These are phyloP conservation scores for Neofusicoccum parvum DNA, from an alignment of 2,329 filamentous ascomycete genomes.

Conservation along the genomic window DNA sequence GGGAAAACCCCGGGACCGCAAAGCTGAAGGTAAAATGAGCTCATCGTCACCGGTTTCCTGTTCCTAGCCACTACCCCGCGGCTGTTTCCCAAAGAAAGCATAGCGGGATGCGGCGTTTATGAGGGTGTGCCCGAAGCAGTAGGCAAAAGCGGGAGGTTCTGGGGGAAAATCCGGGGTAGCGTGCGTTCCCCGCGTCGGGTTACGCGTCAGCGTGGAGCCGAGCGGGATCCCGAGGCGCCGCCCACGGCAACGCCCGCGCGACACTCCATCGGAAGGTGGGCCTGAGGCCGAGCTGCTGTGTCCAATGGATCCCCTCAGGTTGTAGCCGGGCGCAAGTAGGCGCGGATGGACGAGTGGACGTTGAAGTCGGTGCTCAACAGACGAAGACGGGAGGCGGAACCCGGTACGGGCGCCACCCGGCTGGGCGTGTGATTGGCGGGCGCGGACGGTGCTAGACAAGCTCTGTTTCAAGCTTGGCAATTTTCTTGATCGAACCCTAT, in stretches of 20 bases:
- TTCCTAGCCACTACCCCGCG: neutral
- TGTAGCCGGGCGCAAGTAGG: no score
- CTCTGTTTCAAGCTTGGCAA: no score
- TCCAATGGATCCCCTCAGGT: no score
- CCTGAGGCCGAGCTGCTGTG: neutral
- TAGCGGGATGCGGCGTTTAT: neutral
- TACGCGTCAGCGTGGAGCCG: slow-evolving; percentile 17
- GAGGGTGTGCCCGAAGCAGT: neutral
- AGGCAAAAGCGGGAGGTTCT: neutral
- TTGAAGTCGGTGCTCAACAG: no score
- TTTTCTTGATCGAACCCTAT: no score
- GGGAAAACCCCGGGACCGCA: neutral
- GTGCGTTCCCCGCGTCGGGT: neutral
- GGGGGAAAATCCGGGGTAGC: slow-evolving; percentile 14
- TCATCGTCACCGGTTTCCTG: neutral
- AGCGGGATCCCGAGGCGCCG: neutral
- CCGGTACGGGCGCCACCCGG: no score
- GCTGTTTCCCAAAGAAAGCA: neutral
- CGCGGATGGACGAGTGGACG: no score
- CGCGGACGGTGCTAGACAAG: no score
- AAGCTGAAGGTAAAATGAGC: neutral
- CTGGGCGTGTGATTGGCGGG: no score
- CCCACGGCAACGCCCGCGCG: neutral
- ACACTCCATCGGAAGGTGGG: neutral
- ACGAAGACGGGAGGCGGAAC: no score